Base-by-base conservation (phyloP, 306 rosid species). In the Gynostemma pentaphyllum region DNA sequence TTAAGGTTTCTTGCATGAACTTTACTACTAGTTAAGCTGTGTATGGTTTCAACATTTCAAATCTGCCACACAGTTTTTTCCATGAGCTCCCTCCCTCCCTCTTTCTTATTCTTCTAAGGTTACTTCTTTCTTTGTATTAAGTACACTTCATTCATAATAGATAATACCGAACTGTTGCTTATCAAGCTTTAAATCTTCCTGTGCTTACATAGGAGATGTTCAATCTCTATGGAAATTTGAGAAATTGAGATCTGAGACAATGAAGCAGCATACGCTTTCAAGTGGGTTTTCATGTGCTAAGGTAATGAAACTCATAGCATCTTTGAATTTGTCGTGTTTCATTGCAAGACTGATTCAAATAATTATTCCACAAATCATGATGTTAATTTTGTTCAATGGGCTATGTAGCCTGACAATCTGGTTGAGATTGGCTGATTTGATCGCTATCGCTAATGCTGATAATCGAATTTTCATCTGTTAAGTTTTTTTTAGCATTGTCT, bases 241-340 rank as follows among this genome's bases (percentile, higher is more conserved):
- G 80, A 82, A 81, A 72, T 67, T 88, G 70, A 83, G 95, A 75
- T 82, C 90, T 3, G 77, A 82, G 75, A 56, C 87, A 30, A 71
- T 48, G 81, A 88, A 88, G 80, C 78, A 55, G 51, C 96, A 88
- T 50, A 82, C 87, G 45, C 70, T 92, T 74, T 57, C 68, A 62
- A 84, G 72, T 74, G 96, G 91, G 39, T 72, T 91, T 78, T 73
- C 96, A 45, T 80, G 95, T 68, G 91, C 80, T 47, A 90, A 90
- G 97, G 97, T 90, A 63, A 59, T 44, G 18, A 70, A 45, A 54
- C 19, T 24, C 8, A 48, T 13, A 11, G 41, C 37, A 27, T 52
- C 23, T 52, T 1, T 9, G 22, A 9, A 27, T n/a, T 15, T 52
- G 64, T 36, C 36, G 9, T 15, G 28, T 21, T 36, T 29, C 30